Base-by-base conservation (phyloP, 2,329 filamentous ascomycete species). In the Claviceps purpurea region DNA sequence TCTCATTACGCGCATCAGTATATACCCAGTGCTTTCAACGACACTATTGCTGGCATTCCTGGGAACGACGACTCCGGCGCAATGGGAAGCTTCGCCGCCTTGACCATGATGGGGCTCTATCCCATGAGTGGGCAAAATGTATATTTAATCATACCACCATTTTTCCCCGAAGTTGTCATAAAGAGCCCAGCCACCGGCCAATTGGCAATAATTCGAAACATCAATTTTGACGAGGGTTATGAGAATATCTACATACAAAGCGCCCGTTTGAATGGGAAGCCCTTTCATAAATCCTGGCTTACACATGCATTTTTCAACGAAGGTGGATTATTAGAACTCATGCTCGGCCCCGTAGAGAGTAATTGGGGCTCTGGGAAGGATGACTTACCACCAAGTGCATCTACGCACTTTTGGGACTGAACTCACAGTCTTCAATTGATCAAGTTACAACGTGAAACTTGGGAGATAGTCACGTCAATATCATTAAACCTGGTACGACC, bases 21-120 rank as follows among this genome's bases (percentile, higher is more conserved):
- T 60, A 85, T 88, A 54, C 84, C 84, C 0, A 70, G 70, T 1
- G 74, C 79, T 50, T 88, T 88, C 73, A 86, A 87, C 68, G 76
- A 78, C 26, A 79, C 77, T 0, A 62, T 78, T 3, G 70, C 69
- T 37, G 85, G 85, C 0, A 72, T 78, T 38, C 75, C 75, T 0
- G 75, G 75, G 4, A 78, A 78, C 58, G 75, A 78, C 58, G 75
- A 78, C 65, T 62, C 61, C 1, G 75, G 73, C 22, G 74, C 75
- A 49, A 78, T 78, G 75, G 75, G 74, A 1, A 73, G 73, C 5
- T 78, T 78, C 55, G 68, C 67, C 16, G 70, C 71, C 0, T 65
- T 77, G 45, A 66, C 70, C 2, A 72, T 76, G 69, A 67, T 78
- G 67, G 75, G 75, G 0, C 68, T 78, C 50, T 78, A 76, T 59